Evolutionary conservation across 768 basidiomycete species (phyloP).

Genomic region (Xanthoconium purpureum): DNA sequence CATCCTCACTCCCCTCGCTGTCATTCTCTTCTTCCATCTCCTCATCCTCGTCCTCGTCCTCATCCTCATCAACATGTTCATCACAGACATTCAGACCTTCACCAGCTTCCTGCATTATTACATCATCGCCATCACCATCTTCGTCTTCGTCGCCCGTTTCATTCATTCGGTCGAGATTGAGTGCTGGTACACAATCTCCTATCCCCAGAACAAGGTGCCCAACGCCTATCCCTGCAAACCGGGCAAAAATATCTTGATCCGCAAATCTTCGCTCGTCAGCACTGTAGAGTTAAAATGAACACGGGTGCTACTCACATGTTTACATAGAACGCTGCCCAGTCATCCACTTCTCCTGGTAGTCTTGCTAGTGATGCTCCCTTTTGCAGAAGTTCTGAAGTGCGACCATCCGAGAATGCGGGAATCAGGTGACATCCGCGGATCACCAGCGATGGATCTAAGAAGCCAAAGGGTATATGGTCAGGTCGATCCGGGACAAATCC

Average conservation of each 20-base stretch:
- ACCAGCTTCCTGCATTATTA: background rate
- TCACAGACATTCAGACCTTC: background rate
- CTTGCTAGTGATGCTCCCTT: background rate
- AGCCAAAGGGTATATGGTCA: background rate
- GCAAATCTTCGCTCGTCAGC: background rate
- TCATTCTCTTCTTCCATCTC: background rate
- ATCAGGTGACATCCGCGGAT: background rate
- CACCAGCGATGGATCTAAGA: background rate
- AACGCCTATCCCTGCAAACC: background rate
- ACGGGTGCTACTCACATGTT: slow-evolving; percentile 2
- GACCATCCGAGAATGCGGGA: background rate
- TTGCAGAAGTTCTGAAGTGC: background rate
- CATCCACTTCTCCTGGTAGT: background rate
- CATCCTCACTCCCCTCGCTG: background rate
- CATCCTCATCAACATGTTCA: background rate
- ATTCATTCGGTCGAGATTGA: background rate
- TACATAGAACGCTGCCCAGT: slow-evolving; percentile 3
- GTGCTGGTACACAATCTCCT: background rate
- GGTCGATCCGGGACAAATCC: background rate
- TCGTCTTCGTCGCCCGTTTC: background rate
- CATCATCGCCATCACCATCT: background rate
- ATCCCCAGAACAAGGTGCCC: background rate
- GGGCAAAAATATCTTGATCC: background rate
- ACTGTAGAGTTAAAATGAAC: background rate
- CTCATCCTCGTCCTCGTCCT: background rate